Evolutionary conservation across 176 grass and related monocot species (phyloP).

Genomic region (Musa itinerans): DNA sequence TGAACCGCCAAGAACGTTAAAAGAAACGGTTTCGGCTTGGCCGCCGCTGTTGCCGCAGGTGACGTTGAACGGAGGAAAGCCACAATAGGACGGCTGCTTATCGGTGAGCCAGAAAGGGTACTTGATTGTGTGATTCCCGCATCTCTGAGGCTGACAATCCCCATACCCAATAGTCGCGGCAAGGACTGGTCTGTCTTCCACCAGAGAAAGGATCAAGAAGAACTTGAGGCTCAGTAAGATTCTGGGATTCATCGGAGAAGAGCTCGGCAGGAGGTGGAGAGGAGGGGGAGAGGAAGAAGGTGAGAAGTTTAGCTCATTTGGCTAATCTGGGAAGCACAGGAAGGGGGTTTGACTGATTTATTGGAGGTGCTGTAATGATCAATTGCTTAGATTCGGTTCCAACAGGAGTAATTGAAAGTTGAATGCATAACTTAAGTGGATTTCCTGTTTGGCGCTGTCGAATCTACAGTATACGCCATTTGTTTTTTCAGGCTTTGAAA

Average conservation of each 20-base stretch:
- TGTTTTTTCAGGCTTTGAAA: too few relatives aligned
- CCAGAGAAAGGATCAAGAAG: not conserved
- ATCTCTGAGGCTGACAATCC: constrained; percentile 33
- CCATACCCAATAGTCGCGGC: not conserved
- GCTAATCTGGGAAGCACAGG: not conserved
- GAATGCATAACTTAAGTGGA: too few relatives aligned
- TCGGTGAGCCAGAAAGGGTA: constrained; percentile 60
- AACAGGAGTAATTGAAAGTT: too few relatives aligned
- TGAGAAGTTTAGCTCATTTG: not conserved
- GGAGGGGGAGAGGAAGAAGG: not conserved
- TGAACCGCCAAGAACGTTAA: constrained; percentile 19
- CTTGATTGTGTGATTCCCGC: constrained; percentile 33
- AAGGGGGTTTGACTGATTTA: not conserved
- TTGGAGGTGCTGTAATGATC: too few relatives aligned
- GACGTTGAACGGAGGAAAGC: constrained; percentile 41
- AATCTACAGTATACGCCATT: too few relatives aligned
- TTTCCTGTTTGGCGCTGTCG: too few relatives aligned
- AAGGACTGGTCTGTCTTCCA: not conserved
- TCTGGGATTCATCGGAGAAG: not conserved
- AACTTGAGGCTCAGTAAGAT: not conserved
- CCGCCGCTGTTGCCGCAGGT: constrained; percentile 14
- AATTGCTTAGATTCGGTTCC: too few relatives aligned
- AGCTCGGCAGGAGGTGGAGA: not conserved
- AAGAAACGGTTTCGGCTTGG: not conserved
- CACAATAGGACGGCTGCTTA: constrained; percentile 27